Percentiles rank a stretch among this genome's conserved stretches.
phyloP scores from a whole-genome alignment of 352 stramenopile genomes.

The Pythium chondricola region DNA sequence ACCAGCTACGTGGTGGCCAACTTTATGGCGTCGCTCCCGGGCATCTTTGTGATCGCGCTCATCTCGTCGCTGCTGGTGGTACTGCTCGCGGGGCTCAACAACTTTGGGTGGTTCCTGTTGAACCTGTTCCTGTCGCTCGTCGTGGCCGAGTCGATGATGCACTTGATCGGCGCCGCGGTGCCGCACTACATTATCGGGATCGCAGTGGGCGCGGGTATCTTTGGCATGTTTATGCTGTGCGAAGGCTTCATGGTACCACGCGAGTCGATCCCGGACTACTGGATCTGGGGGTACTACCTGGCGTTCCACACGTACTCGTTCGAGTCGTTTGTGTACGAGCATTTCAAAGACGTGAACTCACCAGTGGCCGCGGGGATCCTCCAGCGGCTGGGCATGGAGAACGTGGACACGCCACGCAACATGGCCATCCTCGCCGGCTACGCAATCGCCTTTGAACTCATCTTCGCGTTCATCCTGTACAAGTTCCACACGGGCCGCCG shows the following conservation, averaged over 20 bases:
- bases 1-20: slow-evolving; percentile 51
- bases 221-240: slow-evolving; percentile 50
- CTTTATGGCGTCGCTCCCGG: slow-evolving; percentile 39
- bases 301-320: slow-evolving; percentile 59
- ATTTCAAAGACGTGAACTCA: slow-evolving; percentile 23
- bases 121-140: slow-evolving; percentile 49
- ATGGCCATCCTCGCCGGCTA: slow-evolving; percentile 26
- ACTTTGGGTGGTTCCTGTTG: slow-evolving; percentile 26
- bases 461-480: slow-evolving; percentile 42
- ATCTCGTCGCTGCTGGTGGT: slow-evolving; percentile 29
- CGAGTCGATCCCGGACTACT: slow-evolving; percentile 30
- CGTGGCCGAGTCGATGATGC: slow-evolving; percentile 39
- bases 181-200: slow-evolving; percentile 59
- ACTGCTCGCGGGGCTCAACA: slow-evolving; percentile 27
- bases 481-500: slow-evolving; percentile 54
- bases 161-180: slow-evolving; percentile 33
- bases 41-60: slow-evolving; percentile 34
- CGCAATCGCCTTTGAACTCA: slow-evolving; percentile 20
- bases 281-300: slow-evolving; percentile 53
- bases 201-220: slow-evolving; percentile 38
- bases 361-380: slow-evolving; percentile 13
- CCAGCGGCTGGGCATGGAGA: slow-evolving; percentile 17
- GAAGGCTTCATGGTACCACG: slow-evolving; percentile 45
- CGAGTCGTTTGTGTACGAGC: slow-evolving; percentile 41
- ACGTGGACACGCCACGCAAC: slow-evolving; percentile 21